Evolutionary conservation across 495 filamentous ascomycete species (phyloP).

Genomic region (Diplogelasinospora grovesii): DNA sequence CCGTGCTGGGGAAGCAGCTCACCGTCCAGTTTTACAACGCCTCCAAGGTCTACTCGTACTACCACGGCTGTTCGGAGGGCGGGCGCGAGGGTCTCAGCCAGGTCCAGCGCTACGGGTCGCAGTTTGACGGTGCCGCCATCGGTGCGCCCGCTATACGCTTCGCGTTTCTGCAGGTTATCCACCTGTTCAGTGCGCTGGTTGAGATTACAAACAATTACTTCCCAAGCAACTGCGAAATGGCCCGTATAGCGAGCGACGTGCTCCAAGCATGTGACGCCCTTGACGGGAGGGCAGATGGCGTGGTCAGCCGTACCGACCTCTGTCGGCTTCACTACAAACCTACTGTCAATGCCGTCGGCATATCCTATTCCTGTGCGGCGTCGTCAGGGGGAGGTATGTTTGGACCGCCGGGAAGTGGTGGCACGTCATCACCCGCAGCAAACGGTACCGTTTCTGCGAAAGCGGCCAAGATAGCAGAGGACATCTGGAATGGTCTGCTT

Average conservation of each 20-base stretch:
- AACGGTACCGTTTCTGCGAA: slow-evolving; percentile 39
- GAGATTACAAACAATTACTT: slow-evolving; percentile 44
- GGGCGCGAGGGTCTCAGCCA: slow-evolving; percentile 49
- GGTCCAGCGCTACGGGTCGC: slow-evolving; percentile 44
- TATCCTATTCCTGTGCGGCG: slow-evolving; percentile 45
- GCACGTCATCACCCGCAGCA: slow-evolving; percentile 27
- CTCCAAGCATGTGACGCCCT: slow-evolving; percentile 47
- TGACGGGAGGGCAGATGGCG: slow-evolving; percentile 47
- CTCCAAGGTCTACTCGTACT: slow-evolving; percentile 46
- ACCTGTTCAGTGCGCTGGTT: slow-evolving; percentile 37
- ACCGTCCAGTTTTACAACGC: slow-evolving; percentile 31
- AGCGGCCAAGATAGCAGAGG: slow-evolving; percentile 32
- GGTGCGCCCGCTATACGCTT: slow-evolving; percentile 50
- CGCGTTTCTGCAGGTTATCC: slow-evolving; percentile 44
- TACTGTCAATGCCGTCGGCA: slow-evolving; percentile 33
- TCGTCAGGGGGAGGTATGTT: too few relatives aligned
- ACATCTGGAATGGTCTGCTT: slow-evolving; percentile 37
- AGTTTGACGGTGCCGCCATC: slow-evolving; percentile 44
- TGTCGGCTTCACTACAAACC: slow-evolving; percentile 44
- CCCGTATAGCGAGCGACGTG: slow-evolving; percentile 44
- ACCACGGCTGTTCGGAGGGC: slow-evolving; percentile 48
- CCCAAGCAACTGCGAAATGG: slow-evolving; percentile 45
- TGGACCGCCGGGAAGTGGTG: not conserved
- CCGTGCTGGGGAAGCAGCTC: slow-evolving; percentile 26
- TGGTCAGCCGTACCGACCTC: slow-evolving; percentile 45